Base-by-base conservation (phyloP, 1,139 yeast genomes). In the Ogataea hybrid region DNA sequence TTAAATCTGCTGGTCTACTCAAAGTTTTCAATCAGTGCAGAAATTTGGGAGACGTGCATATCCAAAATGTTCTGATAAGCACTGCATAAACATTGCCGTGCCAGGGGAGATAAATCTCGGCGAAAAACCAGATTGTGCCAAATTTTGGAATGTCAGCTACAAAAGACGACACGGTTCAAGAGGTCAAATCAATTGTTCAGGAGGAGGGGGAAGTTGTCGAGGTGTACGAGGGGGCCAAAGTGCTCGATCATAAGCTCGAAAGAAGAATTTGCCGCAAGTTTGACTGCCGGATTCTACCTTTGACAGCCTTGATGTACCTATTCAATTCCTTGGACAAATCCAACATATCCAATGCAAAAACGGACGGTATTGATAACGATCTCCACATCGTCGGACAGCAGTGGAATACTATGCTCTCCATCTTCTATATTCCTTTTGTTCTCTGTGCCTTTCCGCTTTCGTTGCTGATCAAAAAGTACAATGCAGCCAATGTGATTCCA, bases 261-360 rank as follows among this genome's bases (percentile, higher is more conserved):
- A 56, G 59, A 35, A 47, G 53, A 15, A 56, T 67, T n/a, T 56
- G 63, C 25, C 52, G 66, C 29, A 68, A 68, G 48, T 53, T 69
- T 23, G 73, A 69, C 46, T 41, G 61, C 8, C 55, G 65, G 39
- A 66, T 69, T 48, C 39, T 53, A 10, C 57, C 57, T 7, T 29
- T 49, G 27, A 37, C 46, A 22, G 52, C 56, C 4, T n/a, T 49
- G 28, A 52, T 52, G 56, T 53, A 53, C 27, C 33, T 53, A 17
- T 53, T 51, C 43, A 47, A 47, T 28, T 43, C 56, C 3, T 64
- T 81, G 46, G 87, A 81, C 59, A 64, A 84, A 51, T 75, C 77
- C 49, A 78, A 77, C 54, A 76, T 80, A 51, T 83, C 83, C 2
- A 72, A 76, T 53, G 85, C 85, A 0, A 67, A 80, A 49, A 67